Evolutionary conservation across 2,329 filamentous ascomycete genomes (phyloP).

Genomic region (Ophiostoma sp.): DNA sequence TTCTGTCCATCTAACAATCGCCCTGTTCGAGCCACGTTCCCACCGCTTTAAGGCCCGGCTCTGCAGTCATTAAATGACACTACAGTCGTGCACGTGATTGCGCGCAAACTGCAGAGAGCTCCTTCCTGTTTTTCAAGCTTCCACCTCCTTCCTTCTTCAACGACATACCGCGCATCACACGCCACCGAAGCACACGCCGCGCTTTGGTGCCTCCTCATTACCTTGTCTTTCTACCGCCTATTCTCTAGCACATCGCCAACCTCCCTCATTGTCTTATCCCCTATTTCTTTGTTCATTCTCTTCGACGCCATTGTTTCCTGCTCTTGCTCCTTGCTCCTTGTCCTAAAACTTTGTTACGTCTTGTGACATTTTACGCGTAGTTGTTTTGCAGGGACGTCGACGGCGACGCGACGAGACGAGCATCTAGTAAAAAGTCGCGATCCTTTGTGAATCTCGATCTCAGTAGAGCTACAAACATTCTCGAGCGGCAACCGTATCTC

Average conservation of each 20-base stretch:
- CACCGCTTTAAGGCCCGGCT: background rate
- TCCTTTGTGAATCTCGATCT: background rate
- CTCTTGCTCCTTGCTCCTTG: background rate
- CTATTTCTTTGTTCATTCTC: background rate
- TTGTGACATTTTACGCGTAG: constrained; percentile 9
- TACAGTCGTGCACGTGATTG: background rate
- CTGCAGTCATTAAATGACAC: background rate
- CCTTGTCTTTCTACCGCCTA: background rate
- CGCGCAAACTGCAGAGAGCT: background rate
- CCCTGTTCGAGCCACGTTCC: background rate
- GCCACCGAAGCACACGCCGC: background rate
- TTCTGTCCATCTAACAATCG: background rate
- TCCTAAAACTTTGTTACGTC: background rate
- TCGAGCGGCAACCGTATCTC: background rate
- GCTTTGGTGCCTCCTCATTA: background rate
- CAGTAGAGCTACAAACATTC: background rate
- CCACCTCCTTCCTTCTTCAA: background rate
- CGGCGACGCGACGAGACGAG: background rate
- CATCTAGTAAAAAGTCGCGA: background rate
- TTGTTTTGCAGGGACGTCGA: background rate
- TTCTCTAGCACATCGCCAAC: background rate
- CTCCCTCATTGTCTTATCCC: background rate
- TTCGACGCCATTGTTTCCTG: background rate
- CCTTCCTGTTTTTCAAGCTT: background rate
- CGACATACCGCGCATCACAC: background rate